Evolutionary conservation across 441 rosid species (phyloP), one percentile per base, ranked within the genome.

Genomic region (Raphanus hybrid): DNA sequence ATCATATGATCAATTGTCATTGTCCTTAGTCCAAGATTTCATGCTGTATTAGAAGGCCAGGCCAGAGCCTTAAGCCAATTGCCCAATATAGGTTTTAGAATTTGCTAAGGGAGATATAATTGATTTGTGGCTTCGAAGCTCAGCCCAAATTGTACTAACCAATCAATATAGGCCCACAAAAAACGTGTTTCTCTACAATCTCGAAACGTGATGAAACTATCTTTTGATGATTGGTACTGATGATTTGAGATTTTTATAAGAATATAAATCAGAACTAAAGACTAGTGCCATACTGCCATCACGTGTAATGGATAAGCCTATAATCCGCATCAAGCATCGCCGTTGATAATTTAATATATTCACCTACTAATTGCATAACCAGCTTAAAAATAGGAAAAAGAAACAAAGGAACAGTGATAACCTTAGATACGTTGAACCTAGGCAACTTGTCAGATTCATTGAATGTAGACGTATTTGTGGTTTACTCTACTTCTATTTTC

Each of bases 401-500:
- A 3, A 2, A 39, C 6, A 16, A 43, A 43, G 5, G 54, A 75
- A 68, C 48, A 57, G 41, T 5, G 7, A 5, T 29, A 64, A 64
- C 66, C 67, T 66, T 35, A 35, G 15, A 67, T 78, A 34, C 81
- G 1, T 35, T 60, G 81, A 67, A 78, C 10, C 16, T 72, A 67
- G 77, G 23, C 73, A 1, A 8, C 0, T 7, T 35, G 11, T 3
- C 1, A 55, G 52, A 69, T 54, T 74, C 75, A 14, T 27, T 63
- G 71, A 69, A 79, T 12, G 0, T 41, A 7, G 78, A 69, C 71
- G 71, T 54, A 14, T 27, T 63, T 39, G 69, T 41, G 4, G 61
- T 68, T 73, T 18, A 43, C 29, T 54, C 78, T 14, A 18, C 43
- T 52, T 78, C 82, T 54, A 4, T 23, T 79, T 69, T 73, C 78